Evolutionary conservation across 139 green algal genomes (phyloP).

Genomic region (Chlorella ohadii): DNA sequence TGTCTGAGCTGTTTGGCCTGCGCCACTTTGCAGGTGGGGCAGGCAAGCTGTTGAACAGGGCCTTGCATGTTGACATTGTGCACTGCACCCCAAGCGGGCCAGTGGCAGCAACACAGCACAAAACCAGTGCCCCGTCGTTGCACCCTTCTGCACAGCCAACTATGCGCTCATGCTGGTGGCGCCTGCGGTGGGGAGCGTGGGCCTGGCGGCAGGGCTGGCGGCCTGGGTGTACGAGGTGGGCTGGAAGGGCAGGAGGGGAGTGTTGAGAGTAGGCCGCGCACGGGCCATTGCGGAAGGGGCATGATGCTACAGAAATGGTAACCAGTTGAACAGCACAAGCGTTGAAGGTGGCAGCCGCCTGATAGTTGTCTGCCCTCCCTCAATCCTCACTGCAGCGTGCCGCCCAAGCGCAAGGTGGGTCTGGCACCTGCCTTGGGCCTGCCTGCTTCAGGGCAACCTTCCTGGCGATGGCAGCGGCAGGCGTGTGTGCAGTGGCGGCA

Average conservation of each 20-base stretch:
- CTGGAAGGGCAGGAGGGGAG: too few species aligned
- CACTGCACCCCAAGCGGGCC: too few species aligned
- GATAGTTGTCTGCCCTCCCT: too few species aligned
- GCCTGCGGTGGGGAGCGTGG: not conserved
- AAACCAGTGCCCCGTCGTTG: too few species aligned
- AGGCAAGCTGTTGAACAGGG: not conserved
- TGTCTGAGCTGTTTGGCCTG: slow-evolving; percentile 57
- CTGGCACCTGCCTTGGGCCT: slow-evolving; percentile 31
- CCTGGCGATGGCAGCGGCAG: slow-evolving; percentile 17
- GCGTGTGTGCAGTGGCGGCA: not conserved
- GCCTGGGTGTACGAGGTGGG: slow-evolving; percentile 22
- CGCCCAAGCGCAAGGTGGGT: not conserved
- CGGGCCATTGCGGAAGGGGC: too few species aligned
- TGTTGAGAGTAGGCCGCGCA: too few species aligned
- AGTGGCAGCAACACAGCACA: not conserved
- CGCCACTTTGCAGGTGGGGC: slow-evolving; percentile 39
- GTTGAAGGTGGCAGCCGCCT: too few species aligned
- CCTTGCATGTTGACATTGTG: too few species aligned
- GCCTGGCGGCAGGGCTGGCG: slow-evolving; percentile 33
- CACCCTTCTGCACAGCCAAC: slow-evolving; percentile 20
- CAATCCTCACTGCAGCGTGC: not conserved
- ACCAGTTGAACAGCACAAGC: too few species aligned
- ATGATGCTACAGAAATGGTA: too few species aligned
- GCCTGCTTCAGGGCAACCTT: slow-evolving; percentile 53
- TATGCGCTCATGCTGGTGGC: slow-evolving; percentile 30